Conservation (phyloP, 208 protist species). For the Herpetomonas muscarum region DNA sequence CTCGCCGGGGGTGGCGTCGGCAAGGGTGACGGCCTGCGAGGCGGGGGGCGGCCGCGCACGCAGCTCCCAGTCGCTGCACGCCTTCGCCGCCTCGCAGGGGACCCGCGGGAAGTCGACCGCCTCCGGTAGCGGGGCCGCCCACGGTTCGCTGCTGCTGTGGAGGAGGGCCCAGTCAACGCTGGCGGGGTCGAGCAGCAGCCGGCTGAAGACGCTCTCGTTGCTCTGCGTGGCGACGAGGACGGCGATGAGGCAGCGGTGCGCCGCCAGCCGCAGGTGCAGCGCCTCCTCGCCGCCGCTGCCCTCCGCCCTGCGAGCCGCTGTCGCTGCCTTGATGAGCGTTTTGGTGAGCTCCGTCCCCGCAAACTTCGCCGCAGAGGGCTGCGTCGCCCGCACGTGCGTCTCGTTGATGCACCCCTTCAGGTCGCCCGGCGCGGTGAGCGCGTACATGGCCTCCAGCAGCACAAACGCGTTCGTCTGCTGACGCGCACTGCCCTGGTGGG, state of each 20-base stretch:
- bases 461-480: conserved; percentile 54
- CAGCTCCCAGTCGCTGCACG: conserved; percentile 28
- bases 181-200: conserved; percentile 64
- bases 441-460: conserved; percentile 72
- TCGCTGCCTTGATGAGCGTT: conserved; percentile 53
- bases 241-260: conserved; percentile 65
- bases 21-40: no score
- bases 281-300: conserved; percentile 8
- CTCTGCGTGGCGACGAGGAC: conserved; percentile 72
- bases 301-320: neutral
- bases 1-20: no score
- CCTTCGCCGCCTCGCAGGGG: conserved; percentile 9
- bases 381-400: conserved; percentile 20
- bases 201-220: conserved; percentile 69
- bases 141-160: conserved; percentile 53
- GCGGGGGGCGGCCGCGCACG: neutral
- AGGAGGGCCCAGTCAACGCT: conserved; percentile 44
- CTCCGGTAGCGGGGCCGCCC: conserved; percentile 28
- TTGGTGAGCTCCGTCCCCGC: conserved; percentile 81
- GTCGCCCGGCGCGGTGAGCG: conserved; percentile 13
- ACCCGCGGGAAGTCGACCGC: conserved; percentile 56
- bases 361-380: conserved; percentile 4
- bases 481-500: neutral
- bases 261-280: conserved; percentile 49
- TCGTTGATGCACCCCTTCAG: conserved; percentile 52